Evolutionary conservation across 2,329 filamentous ascomycete genomes (phyloP).

Genomic region (Chalaropsis thielavioides): DNA sequence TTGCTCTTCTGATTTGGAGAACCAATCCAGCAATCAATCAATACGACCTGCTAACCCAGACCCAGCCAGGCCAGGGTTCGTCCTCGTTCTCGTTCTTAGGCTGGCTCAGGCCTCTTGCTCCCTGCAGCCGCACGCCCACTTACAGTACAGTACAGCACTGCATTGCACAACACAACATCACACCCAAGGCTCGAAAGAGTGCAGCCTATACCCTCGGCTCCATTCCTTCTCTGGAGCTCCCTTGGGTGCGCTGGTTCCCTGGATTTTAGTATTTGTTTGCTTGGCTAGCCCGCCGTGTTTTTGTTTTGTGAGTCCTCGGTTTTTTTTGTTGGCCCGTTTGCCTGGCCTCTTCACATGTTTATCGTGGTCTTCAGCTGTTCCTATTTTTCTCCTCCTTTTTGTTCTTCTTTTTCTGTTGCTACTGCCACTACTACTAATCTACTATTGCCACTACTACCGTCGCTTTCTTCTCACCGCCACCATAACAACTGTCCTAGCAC

Average conservation of each 20-base stretch:
- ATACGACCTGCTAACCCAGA: not conserved
- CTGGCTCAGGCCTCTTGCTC: not conserved
- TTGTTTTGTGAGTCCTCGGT: not conserved
- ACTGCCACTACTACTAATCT: not conserved
- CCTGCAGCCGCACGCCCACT: not conserved
- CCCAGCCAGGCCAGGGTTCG: not conserved
- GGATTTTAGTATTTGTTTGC: not conserved
- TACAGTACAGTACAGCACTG: not conserved
- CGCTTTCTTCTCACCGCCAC: not conserved
- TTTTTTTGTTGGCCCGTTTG: not conserved
- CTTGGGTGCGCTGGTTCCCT: not conserved
- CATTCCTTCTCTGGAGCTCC: slow-evolving; percentile 1
- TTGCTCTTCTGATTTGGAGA: not conserved
- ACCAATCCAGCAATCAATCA: not conserved
- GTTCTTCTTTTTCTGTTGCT: not conserved
- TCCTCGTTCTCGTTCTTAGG: not conserved
- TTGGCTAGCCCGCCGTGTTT: not conserved
- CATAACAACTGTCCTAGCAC: not conserved
- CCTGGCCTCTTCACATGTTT: not conserved
- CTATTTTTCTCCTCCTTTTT: not conserved
- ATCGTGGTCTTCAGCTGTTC: not conserved
- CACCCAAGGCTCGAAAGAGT: not conserved
- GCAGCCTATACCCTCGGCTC: not conserved
- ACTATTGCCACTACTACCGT: not conserved
- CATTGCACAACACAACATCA: not conserved